Evolutionary conservation across 768 basidiomycete species (phyloP), one percentile per base, ranked within the genome.

Genomic region (Clathrus columnatus): DNA sequence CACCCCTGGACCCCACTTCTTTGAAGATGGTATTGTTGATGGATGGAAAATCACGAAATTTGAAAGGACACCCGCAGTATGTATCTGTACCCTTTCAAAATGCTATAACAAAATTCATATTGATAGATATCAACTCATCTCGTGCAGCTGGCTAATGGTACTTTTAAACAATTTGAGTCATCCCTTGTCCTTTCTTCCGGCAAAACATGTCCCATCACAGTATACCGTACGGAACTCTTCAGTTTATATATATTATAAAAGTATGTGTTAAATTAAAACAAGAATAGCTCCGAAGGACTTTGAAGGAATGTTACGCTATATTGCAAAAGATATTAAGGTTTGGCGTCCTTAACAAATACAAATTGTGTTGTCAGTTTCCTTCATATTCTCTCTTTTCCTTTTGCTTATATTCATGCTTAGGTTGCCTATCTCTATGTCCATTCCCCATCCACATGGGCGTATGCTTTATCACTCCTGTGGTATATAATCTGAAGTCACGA

Each of bases 11-110:
- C 6, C 6, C 20, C 27, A 41, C 7, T 52, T 52, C 5, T 41
- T 41, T 16, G 20, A 41, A 17, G 29, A 71, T 21, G 67, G 73
- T 10, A 57, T 46, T 18, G 50, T 61, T 8, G 36, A 36, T 14
- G 67, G 72, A 56, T 96, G 92, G 93, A 89, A 88, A 66, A 78
- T 91, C 56, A 87, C 87, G 54, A 75, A 76, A 60, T 97, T 93
- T 29, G 17, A 44, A 23, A 47, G 23, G 17, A 89, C 91, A 1
- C 94, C 94, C 7, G 78, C 77, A 17, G 79, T n/a, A 77, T 16
- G 79, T 82, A 56, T 54, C 69, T 61, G 16, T 28, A 42, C 4
- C 7, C 10, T 44, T 26, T n/a, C 21, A 20, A 42, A 1, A 30
- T 1, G 36, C 46, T 56, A 5, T 41, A 30, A 23, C 6, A 14